phyloP scores from a whole-genome alignment of 108 stramenopile genomes.

The Cyclotella atomus region DNA sequence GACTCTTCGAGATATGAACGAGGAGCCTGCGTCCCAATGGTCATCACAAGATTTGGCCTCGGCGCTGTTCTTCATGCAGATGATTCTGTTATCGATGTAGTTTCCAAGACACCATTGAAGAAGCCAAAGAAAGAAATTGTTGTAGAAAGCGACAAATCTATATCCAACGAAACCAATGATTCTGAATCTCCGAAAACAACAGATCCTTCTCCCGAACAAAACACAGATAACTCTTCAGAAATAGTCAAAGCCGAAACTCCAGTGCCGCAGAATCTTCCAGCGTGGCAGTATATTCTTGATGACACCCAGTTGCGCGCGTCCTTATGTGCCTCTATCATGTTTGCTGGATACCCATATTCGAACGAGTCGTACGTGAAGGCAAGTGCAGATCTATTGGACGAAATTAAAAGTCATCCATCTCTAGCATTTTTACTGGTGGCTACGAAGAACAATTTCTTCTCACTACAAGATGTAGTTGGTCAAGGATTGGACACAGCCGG shows the following conservation, averaged over 20 bases:
- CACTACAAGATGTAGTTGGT: conserved; percentile 26
- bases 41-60: conserved; percentile 74
- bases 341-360: conserved; percentile 57
- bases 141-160: neutral
- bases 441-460: conserved; percentile 28
- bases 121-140: neutral
- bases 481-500: conserved; percentile 13
- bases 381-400: conserved; percentile 25
- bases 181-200: neutral
- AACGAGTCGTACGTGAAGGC: conserved; percentile 20
- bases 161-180: conserved; percentile 3
- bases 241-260: neutral
- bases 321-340: conserved; percentile 57
- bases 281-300: conserved; percentile 46
- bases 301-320: conserved; percentile 61
- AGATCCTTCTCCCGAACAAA: neutral
- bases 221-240: neutral
- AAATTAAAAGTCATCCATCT: conserved; percentile 25
- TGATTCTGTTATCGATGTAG: conserved; percentile 41
- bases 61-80: conserved; percentile 75
- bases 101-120: conserved; percentile 36
- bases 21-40: conserved; percentile 78
- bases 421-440: conserved; percentile 1
- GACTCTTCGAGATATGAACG: conserved; percentile 81
- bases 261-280: neutral